Base-by-base conservation (phyloP, 73 alveolate species). In the Breviolum minutum region DNA sequence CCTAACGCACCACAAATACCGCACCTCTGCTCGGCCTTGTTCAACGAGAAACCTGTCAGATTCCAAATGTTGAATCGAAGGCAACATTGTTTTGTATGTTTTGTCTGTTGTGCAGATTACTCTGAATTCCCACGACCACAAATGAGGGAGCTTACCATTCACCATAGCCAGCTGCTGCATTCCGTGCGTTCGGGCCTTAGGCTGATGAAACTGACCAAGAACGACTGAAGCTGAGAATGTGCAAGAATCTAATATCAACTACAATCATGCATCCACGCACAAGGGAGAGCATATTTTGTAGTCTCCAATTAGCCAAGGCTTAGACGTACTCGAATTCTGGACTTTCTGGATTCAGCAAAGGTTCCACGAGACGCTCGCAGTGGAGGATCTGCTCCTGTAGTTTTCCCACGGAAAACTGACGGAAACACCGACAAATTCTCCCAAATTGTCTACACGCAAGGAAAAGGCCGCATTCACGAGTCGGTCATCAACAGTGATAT, bases 91-190 rank as follows among this genome's bases (percentile, higher is more conserved):
- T 40, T 40, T 40, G 54, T 40, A 0, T 40, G 54, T 40, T 3
- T 40, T 40, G 54, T 40, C 54, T 40, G 54, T 40, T 40, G 54
- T 40, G 3, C 54, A 40, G 0, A 40, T 40, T 40, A 0, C 54
- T 40, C 54, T 40, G 54, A 40, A 40, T 40, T 40, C 54, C 54
- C 54, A 40, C 3, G 19, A 30, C 30, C 32, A 20, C 19, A 30
- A 10, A 0, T 87, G 63, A 76, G 71, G 63, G 63, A 83, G 94
- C 79, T 40, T 17, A 63, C 99, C 99, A 29, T 94, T 94, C 92
- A 94, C 99, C 99, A 94, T 94, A 76, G 99, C 99, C 48, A 94
- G 87, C 99, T 94, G 99, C 94, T 94, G 99, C 99, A 94, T 94
- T 62, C 99, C 99, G 85, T 94, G 99, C 85, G 99, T 94, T 29